Base-by-base conservation (phyloP, 768 basidiomycete species). In the Tricholoma matsutake region DNA sequence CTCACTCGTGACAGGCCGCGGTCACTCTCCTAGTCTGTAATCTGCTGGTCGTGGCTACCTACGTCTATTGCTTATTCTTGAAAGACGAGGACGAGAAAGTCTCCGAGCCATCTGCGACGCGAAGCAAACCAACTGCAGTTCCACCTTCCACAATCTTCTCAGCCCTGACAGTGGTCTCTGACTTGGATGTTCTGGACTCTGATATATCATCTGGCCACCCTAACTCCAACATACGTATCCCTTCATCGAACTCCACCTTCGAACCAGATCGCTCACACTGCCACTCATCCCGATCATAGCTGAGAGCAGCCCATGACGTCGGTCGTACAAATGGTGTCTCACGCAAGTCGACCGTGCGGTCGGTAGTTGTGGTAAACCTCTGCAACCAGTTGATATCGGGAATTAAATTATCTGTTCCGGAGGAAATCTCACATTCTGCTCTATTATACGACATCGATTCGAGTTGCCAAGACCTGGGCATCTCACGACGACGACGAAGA, bases 11-110 rank as follows among this genome's bases (percentile, higher is more conserved):
- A 14, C 31, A 72, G 71, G 67, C 61, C 6, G 56, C 66, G 6
- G 51, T 66, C 4, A 58, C 64, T 1, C 61, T 72, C 0, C 25
- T 68, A 2, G 67, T 70, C 11, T 72, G 63, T 64, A 72, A 68
- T 55, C 54, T 68, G 7, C 52, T 65, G 49, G 69, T 71, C 10
- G 63, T 72, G 34, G 64, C 59, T 8, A 61, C 60, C 25, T 63
- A 59, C 53, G 18, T 65, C 0, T 65, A 65, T 54, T 35, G 60
- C 35, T 22, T 59, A 4, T 55, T 63, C 45, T 55, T 56, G 62
- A 61, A 54, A 32, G 54, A 29, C 39, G 64, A 65, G 3, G 56
- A 59, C 8, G 57, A 61, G 16, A 37, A 10, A 13, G 57, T 61
- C 28, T 56, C 64, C 11, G 64, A 63, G 51, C 57, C 55, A 32